Conservation (phyloP, 805 yeast species). For the Hanseniaspora osmophila region DNA sequence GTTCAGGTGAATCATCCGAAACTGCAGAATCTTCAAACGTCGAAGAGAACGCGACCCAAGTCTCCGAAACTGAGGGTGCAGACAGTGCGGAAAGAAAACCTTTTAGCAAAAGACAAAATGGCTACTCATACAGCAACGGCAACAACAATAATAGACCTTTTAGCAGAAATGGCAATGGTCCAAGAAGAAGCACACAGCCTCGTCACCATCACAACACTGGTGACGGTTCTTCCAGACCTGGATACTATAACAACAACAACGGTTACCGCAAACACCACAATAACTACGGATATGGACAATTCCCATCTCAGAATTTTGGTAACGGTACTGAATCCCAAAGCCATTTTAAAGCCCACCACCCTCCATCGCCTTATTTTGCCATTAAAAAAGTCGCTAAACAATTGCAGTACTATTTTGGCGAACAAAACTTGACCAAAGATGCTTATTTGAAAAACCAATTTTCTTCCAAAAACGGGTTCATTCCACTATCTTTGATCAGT, state of each 20-base stretch:
- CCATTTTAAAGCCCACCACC: too few relatives aligned
- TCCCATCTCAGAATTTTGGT: background rate
- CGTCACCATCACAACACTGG: too few relatives aligned
- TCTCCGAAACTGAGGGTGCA: slow-evolving; percentile 2
- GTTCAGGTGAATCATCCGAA: too few relatives aligned
- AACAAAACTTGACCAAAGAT: slow-evolving; percentile 79
- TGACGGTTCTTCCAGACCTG: too few relatives aligned
- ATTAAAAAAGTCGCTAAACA: slow-evolving; percentile 32
- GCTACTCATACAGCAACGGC: slow-evolving; percentile 1
- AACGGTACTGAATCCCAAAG: too few relatives aligned
- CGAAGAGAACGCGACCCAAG: slow-evolving; percentile 7
- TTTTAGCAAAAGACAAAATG: background rate
- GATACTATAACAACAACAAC: slow-evolving; percentile 4
- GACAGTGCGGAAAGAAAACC: background rate
- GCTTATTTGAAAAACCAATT: slow-evolving; percentile 32
- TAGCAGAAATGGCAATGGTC: slow-evolving; percentile 1
- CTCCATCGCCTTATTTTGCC: slow-evolving; percentile 11
- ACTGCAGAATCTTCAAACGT: slow-evolving; percentile 3
- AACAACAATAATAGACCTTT: background rate
- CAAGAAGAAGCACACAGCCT: too few relatives aligned
- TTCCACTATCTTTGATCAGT: slow-evolving; percentile 48
- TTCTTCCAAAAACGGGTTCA: slow-evolving; percentile 52
- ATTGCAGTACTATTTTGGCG: slow-evolving; percentile 80
- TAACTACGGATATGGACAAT: slow-evolving; percentile 5
- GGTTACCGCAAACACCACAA: slow-evolving; percentile 10